Evolutionary conservation across 2,329 filamentous ascomycete genomes (phyloP), one percentile per base, ranked within the genome.

Genomic region (Stemphylium beticola): DNA sequence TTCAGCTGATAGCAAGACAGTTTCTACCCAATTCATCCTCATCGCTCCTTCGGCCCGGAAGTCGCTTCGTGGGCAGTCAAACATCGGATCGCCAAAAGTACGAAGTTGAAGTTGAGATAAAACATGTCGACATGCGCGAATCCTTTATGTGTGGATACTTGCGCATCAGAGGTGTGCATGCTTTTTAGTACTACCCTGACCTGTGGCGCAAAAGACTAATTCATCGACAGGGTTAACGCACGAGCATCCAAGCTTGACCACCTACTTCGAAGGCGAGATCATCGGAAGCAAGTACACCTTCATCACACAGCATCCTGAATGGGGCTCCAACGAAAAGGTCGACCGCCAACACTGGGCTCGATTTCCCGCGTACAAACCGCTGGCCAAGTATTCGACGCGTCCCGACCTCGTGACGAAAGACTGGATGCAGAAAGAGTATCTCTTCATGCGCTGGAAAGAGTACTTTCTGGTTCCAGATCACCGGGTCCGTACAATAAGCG

Each of bases 401-500:
- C 76, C 82, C 22, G 83, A 84, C 63, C 85, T 83, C 66, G 84
- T 80, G 59, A 84, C 79, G 79, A 87, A 79, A 62, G 89, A 96
- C 65, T 85, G 89, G 64, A 85, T 86, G 42, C 90, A 96, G 71
- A 83, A 87, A 60, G 93, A 97, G 65, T 88, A 96, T 73, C 88
- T 99, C 29, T 99, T 97, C 71, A 99, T 99, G 95, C 87, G 95
- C 57, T 99, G 95, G 95, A 99, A 99, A 77, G 95, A 99, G 72
- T 92, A 96, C 68, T 99, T 99, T 69, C 81, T 99, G 0, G 95
- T 99, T 0, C 95, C 95, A 1, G 93, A 99, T 69, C 95, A 99
- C 74, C 86, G 91, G 14, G 92, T 98, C 17, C 85, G 89, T 57
- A 96, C 91, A 10, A 96, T 99, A 58, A 90, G 87, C 31, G 95